Conservation (phyloP, 2,329 filamentous ascomycete species). For the Fusarium sp. region DNA sequence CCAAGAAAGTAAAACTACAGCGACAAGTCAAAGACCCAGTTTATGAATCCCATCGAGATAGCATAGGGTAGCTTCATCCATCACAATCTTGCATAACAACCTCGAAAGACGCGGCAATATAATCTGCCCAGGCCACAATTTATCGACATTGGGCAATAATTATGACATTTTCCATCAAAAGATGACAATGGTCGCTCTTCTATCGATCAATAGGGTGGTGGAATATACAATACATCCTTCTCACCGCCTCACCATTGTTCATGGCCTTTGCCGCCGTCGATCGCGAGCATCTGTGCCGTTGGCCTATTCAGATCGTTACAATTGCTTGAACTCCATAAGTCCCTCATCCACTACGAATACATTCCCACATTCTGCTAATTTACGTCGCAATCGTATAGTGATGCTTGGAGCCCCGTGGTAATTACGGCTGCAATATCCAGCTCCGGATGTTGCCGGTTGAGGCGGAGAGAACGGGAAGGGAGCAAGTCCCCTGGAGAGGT, state of each 20-base stretch:
- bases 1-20: neutral
- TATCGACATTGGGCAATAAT: conserved; percentile 53
- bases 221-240: conserved; percentile 47
- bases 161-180: conserved; percentile 56
- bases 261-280: conserved; percentile 48
- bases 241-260: conserved; percentile 50
- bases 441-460: conserved; percentile 51
- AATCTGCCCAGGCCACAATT: conserved; percentile 51
- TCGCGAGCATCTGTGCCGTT: conserved; percentile 44
- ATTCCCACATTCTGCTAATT: conserved; percentile 45
- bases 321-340: conserved; percentile 36
- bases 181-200: conserved; percentile 50
- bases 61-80: conserved; percentile 20
- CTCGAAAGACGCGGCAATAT: neutral
- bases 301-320: conserved; percentile 45
- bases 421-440: conserved; percentile 52
- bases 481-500: conserved; percentile 51
- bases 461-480: conserved; percentile 48
- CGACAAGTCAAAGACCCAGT: neutral
- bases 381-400: conserved; percentile 50
- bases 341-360: conserved; percentile 44
- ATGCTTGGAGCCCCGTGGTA: conserved; percentile 50
- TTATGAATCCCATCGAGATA: neutral
- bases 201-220: conserved; percentile 42
- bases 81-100: neutral